Conservation (phyloP, 768 basidiomycete genomes). For the Hypholoma fasciculare region DNA sequence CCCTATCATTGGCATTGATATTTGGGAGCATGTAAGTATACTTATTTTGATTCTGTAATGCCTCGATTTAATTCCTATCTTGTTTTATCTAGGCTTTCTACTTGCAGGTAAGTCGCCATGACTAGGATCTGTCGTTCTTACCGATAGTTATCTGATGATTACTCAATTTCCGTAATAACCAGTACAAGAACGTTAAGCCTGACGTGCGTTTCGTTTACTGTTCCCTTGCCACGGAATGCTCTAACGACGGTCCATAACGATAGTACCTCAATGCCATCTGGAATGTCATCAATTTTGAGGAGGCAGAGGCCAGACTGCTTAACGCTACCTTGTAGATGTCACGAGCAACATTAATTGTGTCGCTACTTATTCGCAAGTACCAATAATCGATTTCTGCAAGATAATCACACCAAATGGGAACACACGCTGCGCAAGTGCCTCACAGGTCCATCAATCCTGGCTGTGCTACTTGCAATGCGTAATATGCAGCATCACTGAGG, state of each 20-base stretch:
- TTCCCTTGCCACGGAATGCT: not conserved
- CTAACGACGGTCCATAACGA: not conserved
- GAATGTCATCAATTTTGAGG: conserved; percentile 95
- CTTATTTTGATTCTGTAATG: conserved; percentile 7
- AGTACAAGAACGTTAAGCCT: conserved; percentile 92
- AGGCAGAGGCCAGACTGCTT: conserved; percentile 67
- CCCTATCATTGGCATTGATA: conserved; percentile 94
- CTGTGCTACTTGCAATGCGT: no score
- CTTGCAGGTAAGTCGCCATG: conserved; percentile 40
- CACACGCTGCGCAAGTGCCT: no score
- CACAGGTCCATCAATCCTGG: no score
- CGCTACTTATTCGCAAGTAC: no score
- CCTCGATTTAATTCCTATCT: conserved; percentile 4
- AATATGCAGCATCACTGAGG: no score
- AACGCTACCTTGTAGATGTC: conserved; percentile 28
- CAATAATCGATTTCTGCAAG: no score
- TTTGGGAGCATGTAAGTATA: conserved; percentile 87
- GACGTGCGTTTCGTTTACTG: conserved; percentile 59
- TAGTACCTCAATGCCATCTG: conserved; percentile 94
- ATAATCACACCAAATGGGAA: no score
- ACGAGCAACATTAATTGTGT: not conserved
- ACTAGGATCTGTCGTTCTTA: not conserved
- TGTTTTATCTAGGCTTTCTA: conserved; percentile 61
- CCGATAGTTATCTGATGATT: not conserved
- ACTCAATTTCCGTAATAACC: conserved; percentile 10